Conservation (phyloP, 1,284 basidiomycete species). For the Ustilago trichophora region DNA sequence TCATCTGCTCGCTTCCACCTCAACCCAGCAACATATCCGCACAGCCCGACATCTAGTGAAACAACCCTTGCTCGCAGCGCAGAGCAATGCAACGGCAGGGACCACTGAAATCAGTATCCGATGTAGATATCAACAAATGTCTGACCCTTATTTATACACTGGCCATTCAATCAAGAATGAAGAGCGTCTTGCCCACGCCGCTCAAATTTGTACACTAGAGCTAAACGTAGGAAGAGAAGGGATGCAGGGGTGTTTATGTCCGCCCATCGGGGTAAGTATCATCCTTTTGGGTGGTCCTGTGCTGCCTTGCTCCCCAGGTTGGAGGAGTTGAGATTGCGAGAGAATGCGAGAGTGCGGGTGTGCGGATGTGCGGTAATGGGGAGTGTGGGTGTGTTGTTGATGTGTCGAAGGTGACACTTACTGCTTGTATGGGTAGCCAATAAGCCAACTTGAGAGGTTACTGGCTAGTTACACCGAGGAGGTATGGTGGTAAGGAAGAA, state of each 20-base stretch:
- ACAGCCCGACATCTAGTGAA: no score
- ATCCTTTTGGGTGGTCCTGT: slow-evolving; percentile 14
- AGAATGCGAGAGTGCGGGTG: no score
- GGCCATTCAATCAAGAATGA: background rate
- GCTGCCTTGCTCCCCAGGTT: no score
- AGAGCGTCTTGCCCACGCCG: slow-evolving; percentile 41
- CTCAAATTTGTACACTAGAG: slow-evolving; percentile 51
- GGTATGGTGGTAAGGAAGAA: slow-evolving; percentile 13
- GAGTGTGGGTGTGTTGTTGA: no score
- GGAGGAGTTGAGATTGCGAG: no score
- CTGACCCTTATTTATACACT: slow-evolving; percentile 43
- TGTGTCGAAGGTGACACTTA: slow-evolving; percentile 25
- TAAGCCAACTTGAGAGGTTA: background rate
- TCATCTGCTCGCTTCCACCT: no score
- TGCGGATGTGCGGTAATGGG: no score
- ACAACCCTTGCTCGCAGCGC: no score
- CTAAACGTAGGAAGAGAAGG: slow-evolving; percentile 30
- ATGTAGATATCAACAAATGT: slow-evolving; percentile 56
- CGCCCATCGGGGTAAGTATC: slow-evolving; percentile 52
- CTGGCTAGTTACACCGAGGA: slow-evolving; percentile 1
- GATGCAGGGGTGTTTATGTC: slow-evolving; percentile 47
- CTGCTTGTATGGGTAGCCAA: background rate
- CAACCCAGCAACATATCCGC: no score
- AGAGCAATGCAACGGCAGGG: no score
- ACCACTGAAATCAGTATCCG: slow-evolving; percentile 39